phyloP scores from a whole-genome alignment of 495 filamentous ascomycete species.

The Tuber umbilicatum region DNA sequence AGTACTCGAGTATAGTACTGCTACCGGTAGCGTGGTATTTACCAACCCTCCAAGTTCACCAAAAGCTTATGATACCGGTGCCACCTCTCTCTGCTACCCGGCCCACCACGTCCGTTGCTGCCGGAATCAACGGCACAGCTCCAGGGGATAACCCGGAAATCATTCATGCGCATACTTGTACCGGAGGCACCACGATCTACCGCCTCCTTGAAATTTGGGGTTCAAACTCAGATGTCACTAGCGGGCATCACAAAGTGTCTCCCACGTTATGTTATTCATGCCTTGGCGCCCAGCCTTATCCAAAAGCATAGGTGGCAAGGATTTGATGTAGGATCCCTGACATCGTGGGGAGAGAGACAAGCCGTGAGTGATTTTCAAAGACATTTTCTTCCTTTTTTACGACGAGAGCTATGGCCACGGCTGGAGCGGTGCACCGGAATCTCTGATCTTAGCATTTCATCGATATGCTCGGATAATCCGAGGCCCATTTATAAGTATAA shows the following conservation, averaged over 20 bases:
- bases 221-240: background rate
- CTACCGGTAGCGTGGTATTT: background rate
- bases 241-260: background rate
- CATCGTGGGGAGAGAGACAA: background rate
- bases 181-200: background rate
- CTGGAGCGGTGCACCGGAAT: background rate
- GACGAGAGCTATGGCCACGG: background rate
- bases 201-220: background rate
- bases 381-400: background rate
- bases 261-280: background rate
- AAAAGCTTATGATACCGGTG: too few relatives aligned
- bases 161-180: background rate
- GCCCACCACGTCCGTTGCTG: background rate
- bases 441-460: background rate
- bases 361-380: constrained; percentile 2
- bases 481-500: background rate
- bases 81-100: background rate
- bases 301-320: background rate
- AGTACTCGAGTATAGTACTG: too few relatives aligned
- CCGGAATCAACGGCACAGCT: background rate
- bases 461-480: background rate
- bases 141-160: background rate
- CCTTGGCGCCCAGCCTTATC: background rate
- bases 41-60: background rate
- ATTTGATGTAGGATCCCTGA: background rate